These are phyloP conservation scores for Epichloe typhina DNA, from an alignment of 2,329 filamentous ascomycete genomes.

Conservation along the genomic window DNA sequence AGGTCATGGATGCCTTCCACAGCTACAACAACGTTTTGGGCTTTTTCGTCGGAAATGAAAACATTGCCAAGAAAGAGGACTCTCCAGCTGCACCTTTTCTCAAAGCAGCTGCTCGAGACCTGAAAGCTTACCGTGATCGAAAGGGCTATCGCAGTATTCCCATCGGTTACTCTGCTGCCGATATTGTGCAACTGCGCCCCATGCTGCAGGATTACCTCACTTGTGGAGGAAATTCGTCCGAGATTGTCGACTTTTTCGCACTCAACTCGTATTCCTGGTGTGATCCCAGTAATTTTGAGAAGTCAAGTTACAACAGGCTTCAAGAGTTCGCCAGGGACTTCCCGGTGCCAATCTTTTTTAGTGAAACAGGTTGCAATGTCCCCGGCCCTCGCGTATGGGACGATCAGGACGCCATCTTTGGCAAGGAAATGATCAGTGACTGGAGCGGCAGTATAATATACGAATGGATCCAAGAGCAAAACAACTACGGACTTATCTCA, in stretches of 20 bases:
- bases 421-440: slow-evolving; percentile 53
- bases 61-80: slow-evolving; percentile 50
- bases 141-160: slow-evolving; percentile 73
- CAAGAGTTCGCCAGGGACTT: slow-evolving; percentile 55
- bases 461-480: slow-evolving; percentile 79
- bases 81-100: slow-evolving; percentile 63
- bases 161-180: slow-evolving; percentile 76
- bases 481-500: slow-evolving; percentile 68
- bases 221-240: slow-evolving; percentile 55
- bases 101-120: slow-evolving; percentile 67
- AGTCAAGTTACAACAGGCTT: slow-evolving; percentile 57
- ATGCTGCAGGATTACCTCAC: slow-evolving; percentile 61
- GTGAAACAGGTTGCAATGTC: slow-evolving; percentile 73
- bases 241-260: slow-evolving; percentile 70
- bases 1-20: slow-evolving; percentile 66
- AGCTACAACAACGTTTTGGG: slow-evolving; percentile 68
- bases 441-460: slow-evolving; percentile 74
- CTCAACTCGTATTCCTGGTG: slow-evolving; percentile 82
- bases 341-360: slow-evolving; percentile 83
- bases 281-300: slow-evolving; percentile 41
- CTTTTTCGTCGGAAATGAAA: slow-evolving; percentile 82
- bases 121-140: slow-evolving; percentile 66
- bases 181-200: slow-evolving; percentile 56
- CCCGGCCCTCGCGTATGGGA: slow-evolving; percentile 48
- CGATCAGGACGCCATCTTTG: slow-evolving; percentile 68